phyloP scores from a whole-genome alignment of 176 grass and related monocot genomes.

The Ananas comosus region DNA sequence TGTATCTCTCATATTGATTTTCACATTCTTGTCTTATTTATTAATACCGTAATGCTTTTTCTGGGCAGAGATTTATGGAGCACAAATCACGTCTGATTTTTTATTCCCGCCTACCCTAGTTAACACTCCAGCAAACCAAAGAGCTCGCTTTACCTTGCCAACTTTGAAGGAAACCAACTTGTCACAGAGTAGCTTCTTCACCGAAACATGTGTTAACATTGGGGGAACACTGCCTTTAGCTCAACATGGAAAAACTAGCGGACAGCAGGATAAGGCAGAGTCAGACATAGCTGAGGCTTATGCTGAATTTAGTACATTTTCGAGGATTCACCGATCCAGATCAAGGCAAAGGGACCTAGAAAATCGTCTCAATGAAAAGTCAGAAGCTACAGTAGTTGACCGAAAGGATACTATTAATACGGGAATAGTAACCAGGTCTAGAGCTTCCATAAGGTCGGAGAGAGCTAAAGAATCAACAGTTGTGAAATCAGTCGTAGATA shows the following conservation, averaged over 20 bases:
- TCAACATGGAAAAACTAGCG: conserved; percentile 28
- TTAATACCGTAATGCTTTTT: conserved; percentile 20
- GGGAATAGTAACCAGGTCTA: conserved; percentile 15
- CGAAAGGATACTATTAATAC: conserved; percentile 6
- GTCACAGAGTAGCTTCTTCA: conserved; percentile 23
- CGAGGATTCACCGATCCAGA: conserved; percentile 55
- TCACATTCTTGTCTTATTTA: not conserved
- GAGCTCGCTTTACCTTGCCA: conserved; percentile 27
- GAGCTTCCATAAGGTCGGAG: conserved; percentile 7
- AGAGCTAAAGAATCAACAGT: conserved; percentile 8
- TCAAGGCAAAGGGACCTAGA: conserved; percentile 47
- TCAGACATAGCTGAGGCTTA: conserved; percentile 25
- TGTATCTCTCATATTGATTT: not conserved
- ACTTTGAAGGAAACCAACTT: not conserved
- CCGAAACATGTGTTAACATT: conserved; percentile 21
- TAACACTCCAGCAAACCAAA: conserved; percentile 47
- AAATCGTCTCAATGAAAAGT: conserved; percentile 17
- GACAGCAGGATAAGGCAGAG: conserved; percentile 19
- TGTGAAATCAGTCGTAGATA: conserved; percentile 14
- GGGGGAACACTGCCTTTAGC: conserved; percentile 17
- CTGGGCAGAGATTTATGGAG: conserved; percentile 47
- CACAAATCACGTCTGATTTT: conserved; percentile 34
- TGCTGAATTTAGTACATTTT: conserved; percentile 27
- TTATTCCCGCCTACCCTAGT: conserved; percentile 37
- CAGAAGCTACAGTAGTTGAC: conserved; percentile 21